Conservation (phyloP, 2,329 filamentous ascomycete species). For the Daldinia eschscholtzii region DNA sequence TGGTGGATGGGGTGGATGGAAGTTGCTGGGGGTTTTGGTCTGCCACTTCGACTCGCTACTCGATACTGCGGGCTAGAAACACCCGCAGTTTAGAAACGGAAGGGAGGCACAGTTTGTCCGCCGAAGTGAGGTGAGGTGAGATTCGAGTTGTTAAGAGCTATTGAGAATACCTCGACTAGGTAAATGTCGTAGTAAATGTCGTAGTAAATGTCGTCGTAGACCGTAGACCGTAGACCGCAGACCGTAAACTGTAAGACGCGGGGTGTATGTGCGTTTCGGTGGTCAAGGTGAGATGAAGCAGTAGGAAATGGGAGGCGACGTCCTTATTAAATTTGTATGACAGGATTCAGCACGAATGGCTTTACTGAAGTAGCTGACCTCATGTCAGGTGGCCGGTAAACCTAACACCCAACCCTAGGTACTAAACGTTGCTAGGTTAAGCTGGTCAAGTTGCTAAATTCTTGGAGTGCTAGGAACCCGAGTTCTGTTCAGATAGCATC, state of each 20-base stretch:
- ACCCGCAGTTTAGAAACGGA: slow-evolving; percentile 55
- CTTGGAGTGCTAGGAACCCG: neutral
- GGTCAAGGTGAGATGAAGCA: slow-evolving; percentile 24
- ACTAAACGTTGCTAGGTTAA: slow-evolving; percentile 6
- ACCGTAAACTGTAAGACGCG: neutral
- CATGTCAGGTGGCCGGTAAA: slow-evolving; percentile 45
- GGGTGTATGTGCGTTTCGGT: slow-evolving; percentile 17
- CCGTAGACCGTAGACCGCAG: no score
- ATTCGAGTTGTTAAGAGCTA: slow-evolving; percentile 2
- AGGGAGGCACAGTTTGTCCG: slow-evolving; percentile 29
- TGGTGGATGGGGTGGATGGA: slow-evolving; percentile 70
- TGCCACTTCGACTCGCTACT: slow-evolving; percentile 74
- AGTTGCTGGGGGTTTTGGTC: slow-evolving; percentile 69
- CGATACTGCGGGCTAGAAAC: slow-evolving; percentile 58
- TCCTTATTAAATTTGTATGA: slow-evolving; percentile 41
- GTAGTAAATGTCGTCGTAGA: no score
- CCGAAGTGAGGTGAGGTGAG: slow-evolving; percentile 22
- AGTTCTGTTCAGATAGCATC: slow-evolving; percentile 12
- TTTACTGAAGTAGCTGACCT: slow-evolving; percentile 44
- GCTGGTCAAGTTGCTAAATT: neutral
- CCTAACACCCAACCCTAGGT: slow-evolving; percentile 31
- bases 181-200: slow-evolving; percentile 10
- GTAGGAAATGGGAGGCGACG: slow-evolving; percentile 33
- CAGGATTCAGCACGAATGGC: slow-evolving; percentile 39
- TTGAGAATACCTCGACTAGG: slow-evolving; percentile 21